Percentiles rank a stretch among this genome's conserved stretches.
phyloP scores from a whole-genome alignment of 495 filamentous ascomycete genomes.

The Immersiella caudata region DNA sequence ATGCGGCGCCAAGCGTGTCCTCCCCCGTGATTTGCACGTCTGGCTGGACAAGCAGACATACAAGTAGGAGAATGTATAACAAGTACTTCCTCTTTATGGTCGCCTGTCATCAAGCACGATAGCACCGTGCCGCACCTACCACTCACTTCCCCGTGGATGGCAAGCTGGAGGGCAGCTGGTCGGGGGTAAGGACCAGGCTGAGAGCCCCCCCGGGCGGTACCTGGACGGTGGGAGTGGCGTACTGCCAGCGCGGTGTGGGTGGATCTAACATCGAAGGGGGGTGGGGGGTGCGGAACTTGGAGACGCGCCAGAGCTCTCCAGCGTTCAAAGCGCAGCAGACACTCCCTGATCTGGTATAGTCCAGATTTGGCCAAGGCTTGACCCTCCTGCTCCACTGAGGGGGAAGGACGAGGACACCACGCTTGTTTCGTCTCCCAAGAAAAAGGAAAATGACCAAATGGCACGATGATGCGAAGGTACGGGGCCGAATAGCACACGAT shows the following conservation, averaged over 20 bases:
- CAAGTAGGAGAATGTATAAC: background rate
- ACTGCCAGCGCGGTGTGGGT: slow-evolving; percentile 13
- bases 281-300: slow-evolving; percentile 7
- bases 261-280: slow-evolving; percentile 16
- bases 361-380: background rate
- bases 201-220: slow-evolving; percentile 25
- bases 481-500: background rate
- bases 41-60: background rate
- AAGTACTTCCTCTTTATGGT: no score
- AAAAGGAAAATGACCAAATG: background rate
- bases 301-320: slow-evolving; percentile 18
- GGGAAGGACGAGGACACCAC: background rate
- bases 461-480: background rate
- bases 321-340: slow-evolving; percentile 18
- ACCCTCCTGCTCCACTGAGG: slow-evolving; percentile 14
- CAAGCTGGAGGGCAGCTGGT: slow-evolving; percentile 6
- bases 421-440: background rate
- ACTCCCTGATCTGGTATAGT: slow-evolving; percentile 29
- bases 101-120: background rate
- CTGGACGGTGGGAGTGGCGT: slow-evolving; percentile 32
- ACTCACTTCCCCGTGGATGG: background rate
- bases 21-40: slow-evolving; percentile 25
- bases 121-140: background rate
- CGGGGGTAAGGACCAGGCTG: slow-evolving; percentile 21
- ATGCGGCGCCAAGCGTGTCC: background rate